A percentile compares a stretch with the other conserved stretches of the same genome.
Evolutionary conservation across 805 yeast species (phyloP).

Genomic region (Isabelozyma gotoi): DNA sequence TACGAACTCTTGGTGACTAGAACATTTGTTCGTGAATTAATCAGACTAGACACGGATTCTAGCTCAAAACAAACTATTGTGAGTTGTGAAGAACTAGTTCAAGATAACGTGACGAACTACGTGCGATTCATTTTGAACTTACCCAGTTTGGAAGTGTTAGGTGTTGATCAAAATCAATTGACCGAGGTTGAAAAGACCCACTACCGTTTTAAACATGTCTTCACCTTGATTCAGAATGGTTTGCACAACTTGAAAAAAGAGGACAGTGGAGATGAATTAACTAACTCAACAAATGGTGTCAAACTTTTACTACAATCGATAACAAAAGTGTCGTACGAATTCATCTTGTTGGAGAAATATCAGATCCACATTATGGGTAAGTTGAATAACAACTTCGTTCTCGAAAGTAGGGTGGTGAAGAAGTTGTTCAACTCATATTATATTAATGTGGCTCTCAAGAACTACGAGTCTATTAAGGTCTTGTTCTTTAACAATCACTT

Average conservation of each 20-base stretch:
- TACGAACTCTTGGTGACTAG: slow-evolving; percentile 27
- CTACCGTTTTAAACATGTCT: slow-evolving; percentile 25
- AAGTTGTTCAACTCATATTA: slow-evolving; percentile 22
- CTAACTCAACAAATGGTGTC: slow-evolving; percentile 10
- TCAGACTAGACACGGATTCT: slow-evolving; percentile 8
- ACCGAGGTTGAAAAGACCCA: slow-evolving; percentile 23
- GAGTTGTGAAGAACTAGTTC: slow-evolving; percentile 36
- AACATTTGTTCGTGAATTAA: slow-evolving; percentile 23
- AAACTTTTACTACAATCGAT: slow-evolving; percentile 27
- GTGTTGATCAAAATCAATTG: slow-evolving; percentile 12
- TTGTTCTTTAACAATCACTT: slow-evolving; percentile 31
- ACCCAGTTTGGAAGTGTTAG: slow-evolving; percentile 18
- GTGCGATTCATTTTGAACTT: slow-evolving; percentile 31
- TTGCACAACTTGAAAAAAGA: slow-evolving; percentile 26
- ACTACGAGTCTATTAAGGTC: slow-evolving; percentile 26
- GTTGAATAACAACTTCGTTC: slow-evolving; percentile 28
- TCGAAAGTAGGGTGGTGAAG: slow-evolving; percentile 23
- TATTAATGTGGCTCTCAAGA: slow-evolving; percentile 12
- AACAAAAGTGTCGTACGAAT: slow-evolving; percentile 38
- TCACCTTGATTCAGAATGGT: slow-evolving; percentile 23
- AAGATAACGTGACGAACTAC: slow-evolving; percentile 37
- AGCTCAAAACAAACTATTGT: slow-evolving; percentile 6
- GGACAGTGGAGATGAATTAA: slow-evolving; percentile 18
- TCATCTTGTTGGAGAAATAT: slow-evolving; percentile 37
- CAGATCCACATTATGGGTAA: slow-evolving; percentile 35